Conservation (phyloP, 257 asterid genomes). For the Jacaranda copaia region DNA sequence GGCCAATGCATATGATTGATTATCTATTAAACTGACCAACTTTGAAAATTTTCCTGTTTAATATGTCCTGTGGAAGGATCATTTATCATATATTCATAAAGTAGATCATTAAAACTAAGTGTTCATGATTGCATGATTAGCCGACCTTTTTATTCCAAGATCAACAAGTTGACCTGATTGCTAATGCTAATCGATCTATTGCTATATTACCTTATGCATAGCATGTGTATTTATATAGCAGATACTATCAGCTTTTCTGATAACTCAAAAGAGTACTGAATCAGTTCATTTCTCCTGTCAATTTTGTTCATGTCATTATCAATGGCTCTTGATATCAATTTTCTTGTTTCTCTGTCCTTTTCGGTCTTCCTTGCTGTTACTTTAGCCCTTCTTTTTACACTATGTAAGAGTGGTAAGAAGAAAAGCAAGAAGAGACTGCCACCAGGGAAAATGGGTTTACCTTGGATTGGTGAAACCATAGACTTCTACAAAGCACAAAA, state of each 20-base stretch:
- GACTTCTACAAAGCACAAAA: constrained; percentile 76
- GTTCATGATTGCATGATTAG: constrained; percentile 38
- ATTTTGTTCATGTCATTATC: constrained; percentile 33
- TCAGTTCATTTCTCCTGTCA: constrained; percentile 1
- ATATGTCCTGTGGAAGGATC: constrained; percentile 5
- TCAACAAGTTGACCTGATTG: constrained; percentile 35
- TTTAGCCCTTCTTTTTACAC: constrained; percentile 40
- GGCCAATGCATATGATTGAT: constrained; percentile 51
- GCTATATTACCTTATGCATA: constrained; percentile 46
- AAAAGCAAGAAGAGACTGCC: constrained; percentile 57
- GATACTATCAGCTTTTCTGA: constrained; percentile 10
- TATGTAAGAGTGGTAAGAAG: constrained; percentile 24
- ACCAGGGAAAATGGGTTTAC: constrained; percentile 80
- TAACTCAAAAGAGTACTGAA: background rate
- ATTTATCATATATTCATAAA: constrained; percentile 14
- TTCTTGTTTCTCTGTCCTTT: constrained; percentile 34
- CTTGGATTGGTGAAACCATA: constrained; percentile 88
- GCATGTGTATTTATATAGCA: constrained; percentile 34
- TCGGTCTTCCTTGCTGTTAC: constrained; percentile 36
- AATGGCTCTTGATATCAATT: constrained; percentile 46
- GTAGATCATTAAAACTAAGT: background rate
- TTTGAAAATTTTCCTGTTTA: background rate
- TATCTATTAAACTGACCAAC: constrained; percentile 28
- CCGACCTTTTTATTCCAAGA: constrained; percentile 47
- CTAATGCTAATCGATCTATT: constrained; percentile 25